Evolutionary conservation across 2,329 filamentous ascomycete species (phyloP).

Genomic region (Diaporthe longicolla): DNA sequence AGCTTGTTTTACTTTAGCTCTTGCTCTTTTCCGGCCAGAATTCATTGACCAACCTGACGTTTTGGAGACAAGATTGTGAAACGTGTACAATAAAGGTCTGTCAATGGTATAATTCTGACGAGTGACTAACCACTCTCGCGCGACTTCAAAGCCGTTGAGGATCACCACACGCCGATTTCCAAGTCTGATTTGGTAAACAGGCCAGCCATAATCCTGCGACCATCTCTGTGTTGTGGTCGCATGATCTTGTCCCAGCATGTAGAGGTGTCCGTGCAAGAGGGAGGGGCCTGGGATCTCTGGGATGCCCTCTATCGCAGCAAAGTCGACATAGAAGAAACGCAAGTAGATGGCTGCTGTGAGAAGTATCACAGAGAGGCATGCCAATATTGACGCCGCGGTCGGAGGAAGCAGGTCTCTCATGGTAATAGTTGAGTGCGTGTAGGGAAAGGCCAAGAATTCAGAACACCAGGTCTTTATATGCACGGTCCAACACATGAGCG

Average conservation of each 20-base stretch:
- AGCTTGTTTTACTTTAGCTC: not conserved
- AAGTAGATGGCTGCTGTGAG: not conserved
- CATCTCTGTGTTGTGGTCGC: conserved; percentile 30
- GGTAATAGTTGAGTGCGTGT: not conserved
- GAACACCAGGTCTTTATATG: not conserved
- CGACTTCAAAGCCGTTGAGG: conserved; percentile 31
- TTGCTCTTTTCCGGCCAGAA: too few relatives aligned
- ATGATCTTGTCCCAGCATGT: conserved; percentile 32
- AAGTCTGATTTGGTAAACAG: conserved; percentile 34
- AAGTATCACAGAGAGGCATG: not conserved
- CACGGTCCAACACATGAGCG: not conserved
- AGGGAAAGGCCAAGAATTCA: not conserved
- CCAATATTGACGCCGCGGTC: not conserved
- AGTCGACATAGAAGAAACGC: conserved; percentile 34
- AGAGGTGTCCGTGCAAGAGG: conserved; percentile 35
- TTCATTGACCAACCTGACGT: conserved; percentile 17
- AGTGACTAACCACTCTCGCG: conserved; percentile 34
- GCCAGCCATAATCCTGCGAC: conserved; percentile 25
- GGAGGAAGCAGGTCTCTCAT: not conserved
- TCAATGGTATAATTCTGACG: conserved; percentile 26
- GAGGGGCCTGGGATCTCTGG: conserved; percentile 27
- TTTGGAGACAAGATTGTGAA: conserved; percentile 34
- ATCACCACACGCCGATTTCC: conserved; percentile 29
- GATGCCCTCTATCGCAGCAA: not conserved
- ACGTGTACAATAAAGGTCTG: conserved; percentile 31